Conservation (phyloP, 805 yeast genomes). For the Wickerhamomyces xylosicus region DNA sequence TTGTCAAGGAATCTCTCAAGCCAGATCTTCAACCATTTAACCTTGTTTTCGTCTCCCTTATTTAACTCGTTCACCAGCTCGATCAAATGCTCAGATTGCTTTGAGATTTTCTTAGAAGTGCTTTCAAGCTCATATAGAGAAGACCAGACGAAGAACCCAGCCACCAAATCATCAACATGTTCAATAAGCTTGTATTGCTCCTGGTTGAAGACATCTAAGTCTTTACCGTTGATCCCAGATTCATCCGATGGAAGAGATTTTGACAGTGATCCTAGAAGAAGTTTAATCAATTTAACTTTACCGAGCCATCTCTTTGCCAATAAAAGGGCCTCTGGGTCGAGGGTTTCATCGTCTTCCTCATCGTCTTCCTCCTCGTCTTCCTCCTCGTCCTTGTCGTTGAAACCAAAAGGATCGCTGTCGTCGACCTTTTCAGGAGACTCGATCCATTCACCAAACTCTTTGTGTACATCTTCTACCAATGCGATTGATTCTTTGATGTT, state of each 20-base stretch:
- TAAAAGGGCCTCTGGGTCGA: constrained; percentile 25
- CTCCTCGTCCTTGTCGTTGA: constrained; percentile 22
- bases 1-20: constrained; percentile 25
- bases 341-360: constrained; percentile 6
- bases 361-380: constrained; percentile 21
- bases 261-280: constrained; percentile 45
- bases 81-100: constrained; percentile 10
- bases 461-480: constrained; percentile 51
- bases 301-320: constrained; percentile 39
- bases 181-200: constrained; percentile 33
- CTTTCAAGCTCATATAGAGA: constrained; percentile 17
- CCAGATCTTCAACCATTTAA: constrained; percentile 53
- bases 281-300: constrained; percentile 45
- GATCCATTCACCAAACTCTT: constrained; percentile 62
- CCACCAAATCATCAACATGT: constrained; percentile 47
- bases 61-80: constrained; percentile 32
- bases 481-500: constrained; percentile 33
- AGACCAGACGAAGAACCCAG: constrained; percentile 36
- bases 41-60: constrained; percentile 37
- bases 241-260: constrained; percentile 41
- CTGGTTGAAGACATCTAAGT: constrained; percentile 36
- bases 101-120: constrained; percentile 23
- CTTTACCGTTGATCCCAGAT: constrained; percentile 26
- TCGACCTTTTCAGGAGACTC: constrained; percentile 40
- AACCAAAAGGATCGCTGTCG: constrained; percentile 45